A percentile compares a stretch with the other conserved stretches of the same genome.
These are phyloP conservation scores for Fusarium annulatum DNA, from an alignment of 2,329 filamentous ascomycete species.

Conservation along the genomic window DNA sequence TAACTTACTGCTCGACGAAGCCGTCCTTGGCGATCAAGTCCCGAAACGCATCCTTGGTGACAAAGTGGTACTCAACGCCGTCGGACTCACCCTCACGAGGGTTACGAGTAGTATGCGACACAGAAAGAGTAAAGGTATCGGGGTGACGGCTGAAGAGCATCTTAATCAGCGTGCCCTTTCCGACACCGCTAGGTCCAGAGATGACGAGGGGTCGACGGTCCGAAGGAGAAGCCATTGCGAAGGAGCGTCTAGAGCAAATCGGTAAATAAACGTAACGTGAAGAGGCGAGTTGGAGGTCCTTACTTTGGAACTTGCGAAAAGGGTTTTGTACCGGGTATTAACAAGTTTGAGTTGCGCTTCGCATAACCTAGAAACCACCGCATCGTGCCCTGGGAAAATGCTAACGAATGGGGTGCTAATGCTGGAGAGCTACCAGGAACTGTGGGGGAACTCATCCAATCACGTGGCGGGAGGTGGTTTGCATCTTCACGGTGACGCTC, in stretches of 20 bases:
- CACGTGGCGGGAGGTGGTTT: slow-evolving; percentile 1
- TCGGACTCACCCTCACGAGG: slow-evolving; percentile 82
- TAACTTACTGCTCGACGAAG: slow-evolving; percentile 76
- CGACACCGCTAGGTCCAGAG: slow-evolving; percentile 81
- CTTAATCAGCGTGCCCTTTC: slow-evolving; percentile 83
- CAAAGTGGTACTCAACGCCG: slow-evolving; percentile 85
- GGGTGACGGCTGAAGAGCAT: slow-evolving; percentile 71
- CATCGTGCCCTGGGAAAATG: slow-evolving; percentile 29
- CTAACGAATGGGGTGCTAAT: slow-evolving; percentile 23
- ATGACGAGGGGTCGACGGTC: slow-evolving; percentile 77
- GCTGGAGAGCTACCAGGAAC: slow-evolving; percentile 1
- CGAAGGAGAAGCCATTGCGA: slow-evolving; percentile 49
- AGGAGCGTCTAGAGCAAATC: slow-evolving; percentile 11
- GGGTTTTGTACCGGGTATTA: slow-evolving; percentile 12
- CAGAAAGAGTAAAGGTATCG: slow-evolving; percentile 64
- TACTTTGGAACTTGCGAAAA: slow-evolving; percentile 19
- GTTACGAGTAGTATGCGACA: slow-evolving; percentile 81
- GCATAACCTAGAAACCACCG: slow-evolving; percentile 28
- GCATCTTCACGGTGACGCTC: background rate
- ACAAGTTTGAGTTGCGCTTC: slow-evolving; percentile 28
- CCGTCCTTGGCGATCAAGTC: slow-evolving; percentile 72
- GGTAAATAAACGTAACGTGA: background rate
- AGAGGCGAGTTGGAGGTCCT: background rate
- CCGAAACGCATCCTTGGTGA: slow-evolving; percentile 73
- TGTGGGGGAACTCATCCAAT: slow-evolving; percentile 24